phyloP scores from a whole-genome alignment of 208 protist genomes.

The Herpetomonas samuelpessoai region DNA sequence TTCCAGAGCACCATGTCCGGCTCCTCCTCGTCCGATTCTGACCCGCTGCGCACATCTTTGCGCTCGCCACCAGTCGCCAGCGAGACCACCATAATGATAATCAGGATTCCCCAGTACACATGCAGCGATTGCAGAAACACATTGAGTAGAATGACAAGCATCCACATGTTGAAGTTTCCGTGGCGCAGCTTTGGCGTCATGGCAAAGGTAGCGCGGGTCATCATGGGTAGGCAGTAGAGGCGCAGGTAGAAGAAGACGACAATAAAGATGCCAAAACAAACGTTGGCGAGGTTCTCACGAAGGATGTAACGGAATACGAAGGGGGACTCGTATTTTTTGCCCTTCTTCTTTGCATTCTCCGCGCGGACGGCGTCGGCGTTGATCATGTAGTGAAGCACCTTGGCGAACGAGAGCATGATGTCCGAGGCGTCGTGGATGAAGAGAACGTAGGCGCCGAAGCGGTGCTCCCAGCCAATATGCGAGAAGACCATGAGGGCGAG shows the following conservation, averaged over 20 bases:
- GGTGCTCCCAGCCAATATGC: slow-evolving; percentile 56
- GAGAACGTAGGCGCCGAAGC: slow-evolving; percentile 64
- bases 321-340: not conserved
- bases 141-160: slow-evolving; percentile 52
- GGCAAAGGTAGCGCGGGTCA: slow-evolving; percentile 21
- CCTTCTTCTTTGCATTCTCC: slow-evolving; percentile 14
- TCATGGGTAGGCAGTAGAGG: slow-evolving; percentile 51
- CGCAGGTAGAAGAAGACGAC: slow-evolving; percentile 60
- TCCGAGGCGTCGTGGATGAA: slow-evolving; percentile 77
- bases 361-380: slow-evolving; percentile 24
- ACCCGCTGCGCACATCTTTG: slow-evolving; percentile 65
- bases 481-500: slow-evolving; percentile 52
- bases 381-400: slow-evolving; percentile 57
- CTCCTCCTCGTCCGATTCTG: slow-evolving; percentile 24
- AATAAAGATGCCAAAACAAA: slow-evolving; percentile 48
- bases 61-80: slow-evolving; percentile 26
- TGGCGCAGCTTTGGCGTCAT: slow-evolving; percentile 38
- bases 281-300: slow-evolving; percentile 27
- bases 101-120: slow-evolving; percentile 60
- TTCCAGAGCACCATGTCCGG: slow-evolving; percentile 16
- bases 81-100: slow-evolving; percentile 33
- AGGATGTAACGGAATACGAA: slow-evolving; percentile 34
- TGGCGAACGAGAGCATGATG: slow-evolving; percentile 61
- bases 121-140: slow-evolving; percentile 63
- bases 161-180: slow-evolving; percentile 49